A percentile compares a stretch with the other conserved stretches of the same genome.
Conservation (phyloP, 768 basidiomycete genomes). For the Porpolomopsis calyptriformis region DNA sequence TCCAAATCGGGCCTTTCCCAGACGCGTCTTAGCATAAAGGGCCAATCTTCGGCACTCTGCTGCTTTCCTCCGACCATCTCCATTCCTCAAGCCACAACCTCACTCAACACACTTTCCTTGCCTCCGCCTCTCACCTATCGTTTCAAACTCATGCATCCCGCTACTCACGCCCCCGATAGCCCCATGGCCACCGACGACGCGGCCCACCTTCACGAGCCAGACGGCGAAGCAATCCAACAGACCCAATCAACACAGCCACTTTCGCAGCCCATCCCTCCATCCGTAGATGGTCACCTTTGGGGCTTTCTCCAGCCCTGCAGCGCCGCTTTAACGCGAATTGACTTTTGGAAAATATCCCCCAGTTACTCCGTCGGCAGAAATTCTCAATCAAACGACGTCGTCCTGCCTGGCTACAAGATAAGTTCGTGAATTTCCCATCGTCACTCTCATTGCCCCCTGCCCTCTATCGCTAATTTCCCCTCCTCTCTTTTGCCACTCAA, state of each 20-base stretch:
- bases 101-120: background rate
- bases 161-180: too few relatives aligned
- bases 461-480: too few relatives aligned
- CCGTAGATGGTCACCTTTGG: constrained; percentile 44
- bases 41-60: too few relatives aligned
- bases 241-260: constrained; percentile 29
- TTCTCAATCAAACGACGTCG: constrained; percentile 34
- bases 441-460: background rate
- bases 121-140: too few relatives aligned
- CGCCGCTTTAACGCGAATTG: constrained; percentile 39
- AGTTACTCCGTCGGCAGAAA: constrained; percentile 48
- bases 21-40: background rate
- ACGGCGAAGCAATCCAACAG: background rate
- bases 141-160: too few relatives aligned
- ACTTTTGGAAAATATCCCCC: constrained; percentile 46
- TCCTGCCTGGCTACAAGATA: constrained; percentile 62
- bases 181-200: too few relatives aligned
- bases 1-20: background rate
- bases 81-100: background rate
- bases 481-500: too few relatives aligned
- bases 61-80: too few relatives aligned
- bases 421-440: constrained; percentile 37
- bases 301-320: constrained; percentile 63
- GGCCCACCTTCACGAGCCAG: too few relatives aligned
- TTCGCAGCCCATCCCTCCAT: constrained; percentile 22